These are phyloP conservation scores for Boletus semigastroideus DNA, from an alignment of 1,284 basidiomycete species.

Conservation along the genomic window DNA sequence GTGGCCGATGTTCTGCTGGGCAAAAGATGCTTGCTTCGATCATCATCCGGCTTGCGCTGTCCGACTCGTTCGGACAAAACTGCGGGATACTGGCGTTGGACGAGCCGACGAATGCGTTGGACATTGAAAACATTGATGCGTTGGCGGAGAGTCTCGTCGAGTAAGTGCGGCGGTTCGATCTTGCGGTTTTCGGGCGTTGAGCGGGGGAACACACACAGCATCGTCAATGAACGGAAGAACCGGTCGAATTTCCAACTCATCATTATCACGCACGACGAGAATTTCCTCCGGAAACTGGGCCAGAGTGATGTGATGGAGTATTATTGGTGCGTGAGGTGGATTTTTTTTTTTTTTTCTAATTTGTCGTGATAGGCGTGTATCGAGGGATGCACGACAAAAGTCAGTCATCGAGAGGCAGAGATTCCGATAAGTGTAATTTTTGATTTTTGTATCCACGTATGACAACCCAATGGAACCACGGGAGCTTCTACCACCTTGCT, in stretches of 20 bases:
- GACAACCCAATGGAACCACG: too few relatives aligned
- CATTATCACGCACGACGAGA: conserved; percentile 96
- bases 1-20: conserved; percentile 89
- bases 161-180: conserved; percentile 47
- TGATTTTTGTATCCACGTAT: too few relatives aligned
- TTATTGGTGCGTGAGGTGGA: conserved; percentile 63
- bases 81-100: conserved; percentile 98
- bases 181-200: neutral
- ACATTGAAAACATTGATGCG: conserved; percentile 95
- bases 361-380: conserved; percentile 48
- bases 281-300: conserved; percentile 80
- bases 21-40: conserved; percentile 99
- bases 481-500: too few relatives aligned
- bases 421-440: too few relatives aligned
- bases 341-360: neutral
- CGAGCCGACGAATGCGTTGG: conserved; percentile 97
- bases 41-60: conserved; percentile 96
- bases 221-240: conserved; percentile 87
- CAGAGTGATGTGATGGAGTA: conserved; percentile 88
- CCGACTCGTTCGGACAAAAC: conserved; percentile 96
- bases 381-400: conserved; percentile 65
- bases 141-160: conserved; percentile 90
- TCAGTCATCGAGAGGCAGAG: conserved; percentile 70
- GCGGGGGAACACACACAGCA: conserved; percentile 45
- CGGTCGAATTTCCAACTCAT: conserved; percentile 96